Evolutionary conservation across 345 rosid species (phyloP), one percentile per base, ranked within the genome.

Genomic region (Sonneratia alba): DNA sequence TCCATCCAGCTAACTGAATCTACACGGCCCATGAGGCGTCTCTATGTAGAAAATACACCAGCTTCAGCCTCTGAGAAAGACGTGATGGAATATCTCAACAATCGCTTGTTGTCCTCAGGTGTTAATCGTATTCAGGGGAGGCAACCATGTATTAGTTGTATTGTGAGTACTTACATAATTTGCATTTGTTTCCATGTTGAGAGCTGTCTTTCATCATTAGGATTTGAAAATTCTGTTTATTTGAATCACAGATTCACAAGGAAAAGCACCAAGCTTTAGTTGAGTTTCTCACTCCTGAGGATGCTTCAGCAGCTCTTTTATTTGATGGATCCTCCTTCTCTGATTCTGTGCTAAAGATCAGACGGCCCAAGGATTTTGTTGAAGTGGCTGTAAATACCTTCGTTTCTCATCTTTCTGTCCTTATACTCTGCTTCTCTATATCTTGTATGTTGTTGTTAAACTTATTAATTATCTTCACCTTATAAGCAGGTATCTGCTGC

Each of bases 221-320:
- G 66, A 53, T 48, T 15, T 56, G 66, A 36, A 70, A 37, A 40
- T 14, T 70, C 42, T 51, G 61, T 47, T 47, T 47, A 2, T 10
- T 51, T 67, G 70, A 66, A 80, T 49, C 78, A 81, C 88, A 92
- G 99, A 85, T 88, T 57, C 86, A 89, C 84, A 88, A 84, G 77
- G 98, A 88, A 76, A 92, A 88, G 79, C 64, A 84, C 16, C 98
- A 90, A 81, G 99, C 97, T 42, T 75, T 95, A 78, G 85, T 92
- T 56, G 99, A 95, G 80, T 92, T 95, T 84, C 94, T 92, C 74
- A 92, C 98, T 37, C 92, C 98, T 22, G 88, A 92, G 81, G 98
- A 95, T 87, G 96, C 98, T 64, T 85, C 97, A 68, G 86, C 94
- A 78, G 98, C 97, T 70, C 91, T 92, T 78, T 87, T 87, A 73